Conservation (phyloP, 208 protist species). For the Trypanosoma boissoni region DNA sequence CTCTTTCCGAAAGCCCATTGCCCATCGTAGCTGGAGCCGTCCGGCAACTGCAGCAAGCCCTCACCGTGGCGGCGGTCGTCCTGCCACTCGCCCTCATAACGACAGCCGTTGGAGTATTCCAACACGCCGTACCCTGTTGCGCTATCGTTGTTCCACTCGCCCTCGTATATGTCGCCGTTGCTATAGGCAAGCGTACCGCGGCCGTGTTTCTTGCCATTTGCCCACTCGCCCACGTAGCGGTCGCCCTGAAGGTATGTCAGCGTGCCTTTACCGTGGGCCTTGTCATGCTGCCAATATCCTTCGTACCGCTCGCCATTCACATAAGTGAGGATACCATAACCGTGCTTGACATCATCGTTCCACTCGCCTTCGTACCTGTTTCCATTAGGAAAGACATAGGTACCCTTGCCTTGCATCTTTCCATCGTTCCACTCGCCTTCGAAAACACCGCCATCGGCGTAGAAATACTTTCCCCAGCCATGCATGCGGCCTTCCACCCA, state of each 20-base stretch:
- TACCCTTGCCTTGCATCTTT: slow-evolving; percentile 91
- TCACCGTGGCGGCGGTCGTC: slow-evolving; percentile 81
- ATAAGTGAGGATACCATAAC: slow-evolving; percentile 88
- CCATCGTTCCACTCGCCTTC: slow-evolving; percentile 91
- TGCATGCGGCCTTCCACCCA: slow-evolving; percentile 94
- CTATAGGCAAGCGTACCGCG: slow-evolving; percentile 86
- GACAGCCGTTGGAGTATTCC: slow-evolving; percentile 88
- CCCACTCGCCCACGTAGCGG: slow-evolving; percentile 91
- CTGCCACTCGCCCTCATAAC: slow-evolving; percentile 89
- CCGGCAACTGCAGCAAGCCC: slow-evolving; percentile 72
- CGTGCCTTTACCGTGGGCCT: slow-evolving; percentile 87
- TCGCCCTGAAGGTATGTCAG: slow-evolving; percentile 90
- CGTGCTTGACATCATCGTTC: slow-evolving; percentile 91
- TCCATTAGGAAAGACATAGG: slow-evolving; percentile 93
- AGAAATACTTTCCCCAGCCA: slow-evolving; percentile 93
- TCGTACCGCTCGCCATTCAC: slow-evolving; percentile 88
- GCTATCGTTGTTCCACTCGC: slow-evolving; percentile 85
- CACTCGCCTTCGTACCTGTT: slow-evolving; percentile 96
- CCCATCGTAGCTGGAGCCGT: slow-evolving; percentile 89
- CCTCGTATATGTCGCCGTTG: slow-evolving; percentile 91
- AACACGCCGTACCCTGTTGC: slow-evolving; percentile 82
- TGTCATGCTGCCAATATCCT: slow-evolving; percentile 89
- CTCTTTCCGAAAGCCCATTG: slow-evolving; percentile 84
- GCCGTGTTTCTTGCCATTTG: slow-evolving; percentile 88
- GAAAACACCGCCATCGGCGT: slow-evolving; percentile 92